Evolutionary conservation across 148 eudicot genomes (phyloP), one percentile per base, ranked within the genome.

Genomic region (Heliosperma pusillum): DNA sequence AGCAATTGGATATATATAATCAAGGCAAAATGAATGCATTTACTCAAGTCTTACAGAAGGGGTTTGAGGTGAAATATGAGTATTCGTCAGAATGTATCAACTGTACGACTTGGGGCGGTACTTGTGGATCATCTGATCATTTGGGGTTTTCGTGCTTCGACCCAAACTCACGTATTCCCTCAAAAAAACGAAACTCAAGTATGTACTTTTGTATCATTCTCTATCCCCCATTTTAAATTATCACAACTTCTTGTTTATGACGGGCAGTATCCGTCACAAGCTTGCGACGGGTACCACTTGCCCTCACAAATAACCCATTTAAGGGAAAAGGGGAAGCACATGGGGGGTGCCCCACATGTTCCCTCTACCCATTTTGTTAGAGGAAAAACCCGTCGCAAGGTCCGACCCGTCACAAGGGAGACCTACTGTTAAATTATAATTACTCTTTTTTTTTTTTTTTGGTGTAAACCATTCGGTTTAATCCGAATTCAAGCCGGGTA

Each of bases 21-120:
- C 8, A 50, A 25, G 70, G 69, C 10, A 9, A 40, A 4, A 5
- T 69, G 0, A 12, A 13, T 15, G 10, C 24, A 3, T 1, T 73
- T 45, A 9, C 24, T 19, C 20, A 19, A 3, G 57, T 74, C 12
- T 63, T 63, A 13, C 0, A 5, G 7, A n/a, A 26, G 20, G 77
- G 70, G 26, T 74, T 74, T 47, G 61, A 74, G 70, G 77, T 74
- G 13, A 44, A 0, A 8, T 67, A 67, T 67, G 29, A 67, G 55
- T 67, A 67, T 67, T 42, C 71, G 7, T 62, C 69, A 17, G 27
- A 20, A 3, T 74, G 70, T 74, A 2, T 53, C 27, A 1, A 17
- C 0, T 74, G 77, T 50, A 17, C 0, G 0, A n/a, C 17, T 4
- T 27, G 61, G 19, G 27, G 70, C 0, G 77, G 77, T 5, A n/a